phyloP scores from a whole-genome alignment of 805 yeast species.

The Candida lessepsii region DNA sequence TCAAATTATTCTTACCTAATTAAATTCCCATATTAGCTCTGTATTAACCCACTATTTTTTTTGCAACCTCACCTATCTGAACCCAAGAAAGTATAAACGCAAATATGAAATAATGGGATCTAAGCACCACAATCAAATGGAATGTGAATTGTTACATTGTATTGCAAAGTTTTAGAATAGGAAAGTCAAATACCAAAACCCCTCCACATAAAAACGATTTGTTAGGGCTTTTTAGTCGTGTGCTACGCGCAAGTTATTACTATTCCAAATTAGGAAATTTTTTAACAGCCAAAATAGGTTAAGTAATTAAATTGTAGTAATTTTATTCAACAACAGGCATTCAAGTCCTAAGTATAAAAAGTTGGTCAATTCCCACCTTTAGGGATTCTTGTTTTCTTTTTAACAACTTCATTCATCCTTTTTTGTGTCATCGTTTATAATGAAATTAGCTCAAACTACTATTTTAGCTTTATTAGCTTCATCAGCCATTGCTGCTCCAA shows the following conservation, averaged over 20 bases:
- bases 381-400: no score
- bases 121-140: not conserved
- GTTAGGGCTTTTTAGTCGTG: conserved; percentile 8
- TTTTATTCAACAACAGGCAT: no score
- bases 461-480: conserved; percentile 41
- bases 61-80: not conserved
- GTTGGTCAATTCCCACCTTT: not conserved
- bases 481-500: conserved; percentile 36
- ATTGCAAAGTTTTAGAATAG: not conserved
- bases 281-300: conserved; percentile 9
- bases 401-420: not conserved
- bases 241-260: conserved; percentile 16
- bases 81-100: not conserved
- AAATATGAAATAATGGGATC: not conserved
- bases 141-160: conserved; percentile 1
- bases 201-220: not conserved
- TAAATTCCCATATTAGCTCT: no score
- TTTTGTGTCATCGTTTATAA: conserved; percentile 13
- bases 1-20: no score
- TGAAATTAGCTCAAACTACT: conserved; percentile 43
- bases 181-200: conserved; percentile 1
- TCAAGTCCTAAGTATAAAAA: not conserved
- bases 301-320: conserved; percentile 4
- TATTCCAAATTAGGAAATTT: conserved; percentile 23
- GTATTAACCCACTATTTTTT: no score